phyloP scores from a whole-genome alignment of 768 basidiomycete genomes.

The Pleurotus djamor region DNA sequence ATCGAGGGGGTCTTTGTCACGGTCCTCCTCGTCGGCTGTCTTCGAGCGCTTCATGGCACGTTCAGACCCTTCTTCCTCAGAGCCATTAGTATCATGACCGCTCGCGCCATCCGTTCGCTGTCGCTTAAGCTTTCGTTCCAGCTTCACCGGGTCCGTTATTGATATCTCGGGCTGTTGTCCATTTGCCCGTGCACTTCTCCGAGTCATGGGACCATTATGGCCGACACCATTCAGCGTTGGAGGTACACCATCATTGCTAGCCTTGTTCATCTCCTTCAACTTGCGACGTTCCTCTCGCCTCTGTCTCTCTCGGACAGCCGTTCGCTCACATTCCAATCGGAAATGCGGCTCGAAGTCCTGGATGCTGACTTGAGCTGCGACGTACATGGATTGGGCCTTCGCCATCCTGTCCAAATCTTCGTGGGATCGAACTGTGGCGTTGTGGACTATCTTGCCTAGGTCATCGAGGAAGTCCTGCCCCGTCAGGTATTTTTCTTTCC shows the following conservation, averaged over 20 bases:
- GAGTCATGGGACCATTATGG: slow-evolving; percentile 44
- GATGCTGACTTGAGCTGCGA: slow-evolving; percentile 80
- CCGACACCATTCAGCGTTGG: slow-evolving; percentile 19
- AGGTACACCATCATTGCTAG: slow-evolving; percentile 22
- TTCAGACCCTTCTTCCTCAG: slow-evolving; percentile 50
- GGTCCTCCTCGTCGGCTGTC: slow-evolving; percentile 41
- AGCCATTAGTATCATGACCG: slow-evolving; percentile 45
- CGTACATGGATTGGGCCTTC: slow-evolving; percentile 88
- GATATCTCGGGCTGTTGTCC: slow-evolving; percentile 69
- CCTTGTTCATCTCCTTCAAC: slow-evolving; percentile 42
- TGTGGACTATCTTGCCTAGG: slow-evolving; percentile 77
- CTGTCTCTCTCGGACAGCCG: slow-evolving; percentile 75
- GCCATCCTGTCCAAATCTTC: slow-evolving; percentile 75
- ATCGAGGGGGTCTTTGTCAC: slow-evolving; percentile 50
- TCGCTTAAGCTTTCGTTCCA: slow-evolving; percentile 76
- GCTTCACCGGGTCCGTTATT: slow-evolving; percentile 71
- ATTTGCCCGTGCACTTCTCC: slow-evolving; percentile 73
- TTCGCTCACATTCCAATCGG: slow-evolving; percentile 80
- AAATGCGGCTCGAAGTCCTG: slow-evolving; percentile 84
- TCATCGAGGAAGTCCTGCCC: slow-evolving; percentile 87
- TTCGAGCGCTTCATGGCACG: slow-evolving; percentile 59
- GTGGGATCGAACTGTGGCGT: slow-evolving; percentile 53
- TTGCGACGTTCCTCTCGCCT: slow-evolving; percentile 58
- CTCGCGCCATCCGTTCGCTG: slow-evolving; percentile 55
- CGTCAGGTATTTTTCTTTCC: slow-evolving; percentile 83